These are phyloP conservation scores for Knufia fluminis DNA, from an alignment of 2,329 filamentous ascomycete species.

Conservation along the genomic window DNA sequence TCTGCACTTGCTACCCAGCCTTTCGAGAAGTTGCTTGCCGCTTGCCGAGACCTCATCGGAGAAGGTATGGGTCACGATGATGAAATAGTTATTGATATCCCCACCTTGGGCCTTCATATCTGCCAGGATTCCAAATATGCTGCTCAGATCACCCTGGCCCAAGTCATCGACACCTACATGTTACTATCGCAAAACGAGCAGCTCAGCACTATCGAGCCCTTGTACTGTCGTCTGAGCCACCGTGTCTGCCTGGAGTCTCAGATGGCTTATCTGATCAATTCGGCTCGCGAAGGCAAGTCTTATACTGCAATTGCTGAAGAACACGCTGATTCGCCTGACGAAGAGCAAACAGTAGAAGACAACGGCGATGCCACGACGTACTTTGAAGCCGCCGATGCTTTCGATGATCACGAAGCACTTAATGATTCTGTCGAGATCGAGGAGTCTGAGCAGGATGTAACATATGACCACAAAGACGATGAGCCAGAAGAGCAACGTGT, in stretches of 20 bases:
- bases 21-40: constrained; percentile 47
- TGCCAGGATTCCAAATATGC: constrained; percentile 46
- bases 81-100: constrained; percentile 48
- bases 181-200: constrained; percentile 52
- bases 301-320: constrained; percentile 38
- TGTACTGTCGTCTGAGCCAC: constrained; percentile 49
- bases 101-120: constrained; percentile 46
- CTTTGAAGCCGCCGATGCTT: background rate
- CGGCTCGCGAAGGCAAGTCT: constrained; percentile 49
- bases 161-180: constrained; percentile 52
- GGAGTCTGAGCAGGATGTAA: background rate
- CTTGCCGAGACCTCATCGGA: constrained; percentile 46
- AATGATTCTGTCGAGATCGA: background rate
- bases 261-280: constrained; percentile 43
- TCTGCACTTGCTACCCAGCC: constrained; percentile 44
- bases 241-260: constrained; percentile 46
- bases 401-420: background rate
- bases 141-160: constrained; percentile 43
- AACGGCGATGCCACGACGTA: background rate
- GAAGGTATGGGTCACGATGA: constrained; percentile 48
- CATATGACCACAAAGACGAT: background rate
- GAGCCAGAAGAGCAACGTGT: background rate
- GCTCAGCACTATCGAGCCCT: constrained; percentile 41
- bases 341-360: background rate
- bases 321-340: constrained; percentile 12